These are phyloP conservation scores for Hydrangea macrophylla DNA, from an alignment of 148 eudicot genomes.

Conservation along the genomic window DNA sequence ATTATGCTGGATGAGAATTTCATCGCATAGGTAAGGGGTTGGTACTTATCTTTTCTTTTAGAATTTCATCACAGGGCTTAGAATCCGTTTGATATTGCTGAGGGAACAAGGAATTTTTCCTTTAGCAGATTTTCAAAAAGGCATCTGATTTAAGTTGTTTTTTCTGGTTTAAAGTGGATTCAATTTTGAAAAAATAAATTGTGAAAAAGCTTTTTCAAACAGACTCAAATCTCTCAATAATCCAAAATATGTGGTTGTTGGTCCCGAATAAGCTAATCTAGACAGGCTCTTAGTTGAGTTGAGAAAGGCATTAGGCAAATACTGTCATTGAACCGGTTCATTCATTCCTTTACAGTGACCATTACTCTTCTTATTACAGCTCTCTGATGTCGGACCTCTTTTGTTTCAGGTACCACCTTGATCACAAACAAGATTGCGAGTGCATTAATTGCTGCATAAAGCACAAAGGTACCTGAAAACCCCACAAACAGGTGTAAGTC, in stretches of 20 bases:
- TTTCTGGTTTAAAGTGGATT: too few relatives aligned
- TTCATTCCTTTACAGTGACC: not conserved
- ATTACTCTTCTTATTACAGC: constrained; percentile 26
- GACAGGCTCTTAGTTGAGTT: too few relatives aligned
- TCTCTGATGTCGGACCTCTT: constrained; percentile 48
- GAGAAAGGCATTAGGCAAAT: too few relatives aligned
- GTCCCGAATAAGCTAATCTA: too few relatives aligned
- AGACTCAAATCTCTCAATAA: too few relatives aligned
- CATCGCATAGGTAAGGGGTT: constrained; percentile 48
- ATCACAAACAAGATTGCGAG: constrained; percentile 54
- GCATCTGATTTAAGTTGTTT: too few relatives aligned
- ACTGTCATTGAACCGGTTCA: not conserved
- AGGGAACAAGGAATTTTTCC: too few relatives aligned
- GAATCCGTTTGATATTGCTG: not conserved
- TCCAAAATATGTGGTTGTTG: too few relatives aligned
- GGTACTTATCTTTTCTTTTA: not conserved
- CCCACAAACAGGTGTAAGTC: constrained; percentile 11
- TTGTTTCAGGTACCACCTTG: constrained; percentile 75
- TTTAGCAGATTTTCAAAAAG: too few relatives aligned
- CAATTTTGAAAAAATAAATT: too few relatives aligned
- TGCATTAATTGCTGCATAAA: constrained; percentile 63
- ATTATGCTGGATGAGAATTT: constrained; percentile 72
- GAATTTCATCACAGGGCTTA: not conserved
- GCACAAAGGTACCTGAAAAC: constrained; percentile 66
- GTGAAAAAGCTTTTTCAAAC: too few relatives aligned